These are phyloP conservation scores for Aspergillus cejpii DNA, from an alignment of 2,329 filamentous ascomycete genomes.

Conservation along the genomic window DNA sequence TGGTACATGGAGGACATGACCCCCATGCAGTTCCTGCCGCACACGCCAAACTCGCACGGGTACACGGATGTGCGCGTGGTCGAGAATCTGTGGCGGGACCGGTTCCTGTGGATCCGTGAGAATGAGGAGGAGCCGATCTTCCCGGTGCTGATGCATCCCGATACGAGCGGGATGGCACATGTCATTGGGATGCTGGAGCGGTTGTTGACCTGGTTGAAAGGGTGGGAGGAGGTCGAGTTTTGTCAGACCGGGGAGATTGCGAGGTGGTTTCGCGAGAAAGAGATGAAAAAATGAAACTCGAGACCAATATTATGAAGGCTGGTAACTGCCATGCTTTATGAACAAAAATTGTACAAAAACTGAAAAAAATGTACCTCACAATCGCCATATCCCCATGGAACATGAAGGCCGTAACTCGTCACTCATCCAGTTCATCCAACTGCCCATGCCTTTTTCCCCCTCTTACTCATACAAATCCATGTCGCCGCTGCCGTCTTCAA, in stretches of 20 bases:
- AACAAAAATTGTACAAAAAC: no score
- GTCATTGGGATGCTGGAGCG: conserved; percentile 53
- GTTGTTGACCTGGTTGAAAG: conserved; percentile 47
- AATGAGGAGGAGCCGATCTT: conserved; percentile 43
- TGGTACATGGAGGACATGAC: conserved; percentile 46
- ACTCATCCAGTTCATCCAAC: no score
- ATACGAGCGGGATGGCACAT: conserved; percentile 56
- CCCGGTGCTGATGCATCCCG: conserved; percentile 51
- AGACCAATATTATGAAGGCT: no score
- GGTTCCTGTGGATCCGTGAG: conserved; percentile 51
- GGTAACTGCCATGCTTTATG: no score
- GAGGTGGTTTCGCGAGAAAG: conserved; percentile 23
- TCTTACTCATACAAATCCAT: conserved; percentile 57
- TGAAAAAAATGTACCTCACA: neutral
- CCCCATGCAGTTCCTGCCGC: conserved; percentile 42
- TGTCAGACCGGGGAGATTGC: conserved; percentile 28
- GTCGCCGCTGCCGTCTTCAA: conserved; percentile 50
- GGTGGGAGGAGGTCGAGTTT: conserved; percentile 30
- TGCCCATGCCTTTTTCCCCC: neutral
- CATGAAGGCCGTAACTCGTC: no score
- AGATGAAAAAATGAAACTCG: conserved; percentile 1
- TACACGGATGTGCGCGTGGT: conserved; percentile 53
- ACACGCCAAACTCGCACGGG: conserved; percentile 48
- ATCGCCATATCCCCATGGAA: neutral
- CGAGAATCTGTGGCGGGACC: conserved; percentile 56